These are phyloP conservation scores for Aspergillus sclerotialis DNA, from an alignment of 2,329 filamentous ascomycete genomes.

Conservation along the genomic window DNA sequence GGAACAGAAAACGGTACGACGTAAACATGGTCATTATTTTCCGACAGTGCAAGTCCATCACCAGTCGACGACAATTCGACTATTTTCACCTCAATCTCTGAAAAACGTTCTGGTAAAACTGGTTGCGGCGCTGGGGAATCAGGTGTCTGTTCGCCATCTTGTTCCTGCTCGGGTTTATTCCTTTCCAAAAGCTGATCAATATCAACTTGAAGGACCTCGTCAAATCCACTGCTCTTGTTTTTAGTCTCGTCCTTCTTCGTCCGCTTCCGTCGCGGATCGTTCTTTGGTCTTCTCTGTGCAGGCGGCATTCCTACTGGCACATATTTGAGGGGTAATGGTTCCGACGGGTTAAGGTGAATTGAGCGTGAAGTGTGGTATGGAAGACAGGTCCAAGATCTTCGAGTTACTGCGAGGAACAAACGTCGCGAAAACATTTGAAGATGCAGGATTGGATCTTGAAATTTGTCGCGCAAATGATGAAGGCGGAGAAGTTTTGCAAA, in stretches of 20 bases:
- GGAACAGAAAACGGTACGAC: constrained; percentile 84
- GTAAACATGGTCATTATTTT: constrained; percentile 63
- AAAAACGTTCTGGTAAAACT: constrained; percentile 61
- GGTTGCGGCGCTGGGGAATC: constrained; percentile 10
- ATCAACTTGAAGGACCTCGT: constrained; percentile 61
- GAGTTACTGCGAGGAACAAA: constrained; percentile 1
- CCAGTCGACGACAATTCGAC: constrained; percentile 81
- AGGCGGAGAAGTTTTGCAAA: constrained; percentile 8
- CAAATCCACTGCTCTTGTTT: constrained; percentile 56
- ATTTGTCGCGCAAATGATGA: constrained; percentile 2
- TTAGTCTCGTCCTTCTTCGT: constrained; percentile 48
- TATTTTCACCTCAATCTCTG: constrained; percentile 77
- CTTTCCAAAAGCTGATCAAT: constrained; percentile 42
- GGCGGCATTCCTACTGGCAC: constrained; percentile 18
- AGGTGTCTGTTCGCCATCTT: constrained; percentile 18
- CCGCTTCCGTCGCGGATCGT: constrained; percentile 15
- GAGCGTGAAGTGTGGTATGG: constrained; percentile 3
- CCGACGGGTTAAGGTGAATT: constrained; percentile 5
- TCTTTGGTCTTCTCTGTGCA: constrained; percentile 16
- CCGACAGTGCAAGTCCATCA: constrained; percentile 74
- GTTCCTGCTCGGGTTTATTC: constrained; percentile 18
- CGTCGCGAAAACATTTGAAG: constrained; percentile 1
- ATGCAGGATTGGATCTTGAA: neutral
- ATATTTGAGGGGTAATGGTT: constrained; percentile 5
- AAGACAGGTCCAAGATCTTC: constrained; percentile 3